These are phyloP conservation scores for Trypanosoma lewisi DNA, from an alignment of 208 protist genomes.

Conservation along the genomic window DNA sequence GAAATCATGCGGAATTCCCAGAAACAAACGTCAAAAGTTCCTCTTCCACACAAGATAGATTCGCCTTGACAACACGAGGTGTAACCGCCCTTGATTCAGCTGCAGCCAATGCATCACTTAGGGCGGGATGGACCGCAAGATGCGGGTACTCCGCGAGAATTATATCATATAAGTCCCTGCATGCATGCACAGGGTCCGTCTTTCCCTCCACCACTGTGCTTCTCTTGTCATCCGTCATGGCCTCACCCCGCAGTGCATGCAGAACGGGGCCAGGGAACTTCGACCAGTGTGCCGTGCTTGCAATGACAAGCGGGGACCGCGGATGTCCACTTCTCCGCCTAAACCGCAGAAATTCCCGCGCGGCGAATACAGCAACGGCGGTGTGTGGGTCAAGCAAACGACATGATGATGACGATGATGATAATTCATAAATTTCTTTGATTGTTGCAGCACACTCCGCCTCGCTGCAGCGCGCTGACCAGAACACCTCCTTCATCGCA, in stretches of 20 bases:
- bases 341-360: slow-evolving; percentile 47
- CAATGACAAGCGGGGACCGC: slow-evolving; percentile 50
- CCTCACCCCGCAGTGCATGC: slow-evolving; percentile 60
- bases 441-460: slow-evolving; percentile 76
- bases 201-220: background rate
- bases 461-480: slow-evolving; percentile 70
- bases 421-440: slow-evolving; percentile 46
- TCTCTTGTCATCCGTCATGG: slow-evolving; percentile 16
- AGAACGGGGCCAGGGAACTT: slow-evolving; percentile 84
- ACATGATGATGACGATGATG: slow-evolving; percentile 13
- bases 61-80: slow-evolving; percentile 31
- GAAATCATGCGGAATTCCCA: background rate
- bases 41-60: slow-evolving; percentile 29
- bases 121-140: slow-evolving; percentile 41
- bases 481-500: slow-evolving; percentile 59
- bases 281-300: slow-evolving; percentile 83
- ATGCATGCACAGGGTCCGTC: slow-evolving; percentile 18
- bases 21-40: slow-evolving; percentile 39
- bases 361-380: slow-evolving; percentile 77
- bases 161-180: slow-evolving; percentile 23
- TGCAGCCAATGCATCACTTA: slow-evolving; percentile 32
- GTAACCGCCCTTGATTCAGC: slow-evolving; percentile 23
- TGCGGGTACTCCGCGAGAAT: slow-evolving; percentile 25
- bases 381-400: slow-evolving; percentile 87
- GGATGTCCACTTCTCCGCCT: slow-evolving; percentile 23